A percentile compares a stretch with the other conserved stretches of the same genome.
phyloP scores from a whole-genome alignment of 805 yeast species.

The Clavispora phyllophila region DNA sequence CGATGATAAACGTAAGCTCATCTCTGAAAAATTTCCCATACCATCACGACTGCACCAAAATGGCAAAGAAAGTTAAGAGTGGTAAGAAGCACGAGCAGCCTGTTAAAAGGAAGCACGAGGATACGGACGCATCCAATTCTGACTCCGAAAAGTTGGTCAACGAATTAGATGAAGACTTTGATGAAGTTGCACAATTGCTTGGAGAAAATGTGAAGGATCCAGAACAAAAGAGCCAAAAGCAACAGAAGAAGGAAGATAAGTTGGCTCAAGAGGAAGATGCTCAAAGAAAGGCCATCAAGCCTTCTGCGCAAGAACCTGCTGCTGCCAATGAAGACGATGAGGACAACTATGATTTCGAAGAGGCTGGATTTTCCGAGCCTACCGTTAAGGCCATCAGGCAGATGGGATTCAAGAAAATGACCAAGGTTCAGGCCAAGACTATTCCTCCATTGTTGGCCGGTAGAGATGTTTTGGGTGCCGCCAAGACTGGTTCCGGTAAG shows the following conservation, averaged over 20 bases:
- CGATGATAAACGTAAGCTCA: constrained; percentile 5
- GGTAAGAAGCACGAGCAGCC: constrained; percentile 1
- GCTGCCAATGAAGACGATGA: constrained; percentile 26
- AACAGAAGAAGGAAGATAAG: constrained; percentile 15
- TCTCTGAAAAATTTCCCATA: constrained; percentile 4
- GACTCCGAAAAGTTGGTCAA: constrained; percentile 45
- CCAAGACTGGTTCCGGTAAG: constrained; percentile 98
- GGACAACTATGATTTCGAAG: constrained; percentile 30
- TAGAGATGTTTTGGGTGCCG: constrained; percentile 97
- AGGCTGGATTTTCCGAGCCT: constrained; percentile 66
- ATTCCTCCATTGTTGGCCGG: constrained; percentile 97
- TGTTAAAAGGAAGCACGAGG: constrained; percentile 18
- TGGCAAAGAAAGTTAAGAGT: constrained; percentile 8
- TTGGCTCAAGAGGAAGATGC: constrained; percentile 18
- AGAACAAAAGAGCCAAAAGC: constrained; percentile 24
- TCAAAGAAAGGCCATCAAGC: constrained; percentile 25
- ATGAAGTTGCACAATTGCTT: constrained; percentile 51
- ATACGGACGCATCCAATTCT: constrained; percentile 26
- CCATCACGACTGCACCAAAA: constrained; percentile 4
- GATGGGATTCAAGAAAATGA: constrained; percentile 92
- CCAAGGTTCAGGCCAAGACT: constrained; percentile 91
- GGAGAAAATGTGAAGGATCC: constrained; percentile 42
- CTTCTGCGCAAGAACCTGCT: constrained; percentile 20
- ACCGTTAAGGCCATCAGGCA: constrained; percentile 75
- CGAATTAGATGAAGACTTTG: constrained; percentile 52